Base-by-base conservation (phyloP, 1,139 yeast species). In the Arxiozyma slooffiae region DNA sequence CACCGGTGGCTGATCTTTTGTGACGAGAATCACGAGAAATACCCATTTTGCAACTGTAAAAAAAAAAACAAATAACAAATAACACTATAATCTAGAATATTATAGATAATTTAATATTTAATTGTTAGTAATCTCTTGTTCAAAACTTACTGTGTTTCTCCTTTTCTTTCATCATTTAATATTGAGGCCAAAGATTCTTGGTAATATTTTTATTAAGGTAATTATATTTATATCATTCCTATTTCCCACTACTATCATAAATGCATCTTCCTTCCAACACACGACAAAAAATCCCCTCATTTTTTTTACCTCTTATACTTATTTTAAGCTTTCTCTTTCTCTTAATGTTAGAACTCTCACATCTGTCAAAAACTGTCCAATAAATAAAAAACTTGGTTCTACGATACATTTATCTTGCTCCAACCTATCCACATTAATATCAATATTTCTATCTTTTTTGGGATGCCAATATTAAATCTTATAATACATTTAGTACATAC, bases 1-100 rank as follows among this genome's bases (percentile, higher is more conserved):
- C 99, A 85, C 99, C 99, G 74, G 99, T 90, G 77, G 95, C 96
- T 71, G 97, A 80, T 80, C 98, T 95, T 87, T 92, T 92, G 89
- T 92, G 98, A 82, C 97, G 96, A 77, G 98, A 90, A 82, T 92
- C 98, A 85, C 99, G 94, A 79, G 97, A 90, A 86, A 92, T 92
- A 90, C 98, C 97, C 98, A 92, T 92, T 69, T 70, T 78, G 70
- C 37, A 41, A 41, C 44, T 41, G 44, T 41, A 41, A 23, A 14
- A 23, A 40, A 23, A 16, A 23, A 11, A 16, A 23, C 23, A 22
- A 14, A 22, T 39, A 22, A 21, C 8, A 21, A 8, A 6, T 17
- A 14, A 17, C 11, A 1, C n/a, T 9, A 39, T 39, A 18, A 20
- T 39, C 7, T 21, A 5, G 5, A 2, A 20, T 39, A n/a, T 39